Percentiles rank a stretch among this genome's conserved stretches.
phyloP scores from a whole-genome alignment of 352 stramenopile genomes.

The Pythium dissimile region DNA sequence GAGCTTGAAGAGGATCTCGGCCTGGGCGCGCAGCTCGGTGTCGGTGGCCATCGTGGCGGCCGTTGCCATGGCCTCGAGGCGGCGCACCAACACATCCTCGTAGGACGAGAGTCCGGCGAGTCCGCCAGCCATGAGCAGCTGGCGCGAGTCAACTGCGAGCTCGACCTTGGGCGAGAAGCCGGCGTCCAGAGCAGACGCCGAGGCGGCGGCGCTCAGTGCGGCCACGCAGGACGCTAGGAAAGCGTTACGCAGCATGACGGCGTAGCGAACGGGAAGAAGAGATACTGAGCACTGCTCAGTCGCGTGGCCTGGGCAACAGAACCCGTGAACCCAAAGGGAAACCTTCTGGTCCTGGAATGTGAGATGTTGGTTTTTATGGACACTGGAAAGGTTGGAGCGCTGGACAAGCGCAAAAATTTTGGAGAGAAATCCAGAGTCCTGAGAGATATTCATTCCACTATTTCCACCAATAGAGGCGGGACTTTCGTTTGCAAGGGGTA shows the following conservation, averaged over 20 bases:
- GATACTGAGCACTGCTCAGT: neutral
- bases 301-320: neutral
- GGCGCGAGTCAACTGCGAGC: constrained; percentile 8
- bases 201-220: neutral
- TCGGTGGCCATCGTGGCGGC: constrained; percentile 16
- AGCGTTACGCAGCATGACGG: neutral
- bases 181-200: neutral
- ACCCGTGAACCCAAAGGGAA: neutral
- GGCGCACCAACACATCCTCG: constrained; percentile 29
- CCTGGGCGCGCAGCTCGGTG: constrained; percentile 33
- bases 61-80: constrained; percentile 32
- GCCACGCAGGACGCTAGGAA: neutral
- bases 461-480: neutral
- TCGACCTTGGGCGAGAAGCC: constrained; percentile 2
- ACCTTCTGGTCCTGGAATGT: too few relatives aligned
- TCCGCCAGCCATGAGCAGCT: constrained; percentile 5
- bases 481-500: too few relatives aligned
- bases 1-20: constrained; percentile 54
- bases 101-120: constrained; percentile 9
- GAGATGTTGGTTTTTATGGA: neutral
- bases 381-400: neutral
- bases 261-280: neutral
- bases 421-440: neutral
- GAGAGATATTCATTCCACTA: neutral
- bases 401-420: neutral